phyloP scores from a whole-genome alignment of 192 early-diverging fungal genomes.

The Umbelopsis sp. region DNA sequence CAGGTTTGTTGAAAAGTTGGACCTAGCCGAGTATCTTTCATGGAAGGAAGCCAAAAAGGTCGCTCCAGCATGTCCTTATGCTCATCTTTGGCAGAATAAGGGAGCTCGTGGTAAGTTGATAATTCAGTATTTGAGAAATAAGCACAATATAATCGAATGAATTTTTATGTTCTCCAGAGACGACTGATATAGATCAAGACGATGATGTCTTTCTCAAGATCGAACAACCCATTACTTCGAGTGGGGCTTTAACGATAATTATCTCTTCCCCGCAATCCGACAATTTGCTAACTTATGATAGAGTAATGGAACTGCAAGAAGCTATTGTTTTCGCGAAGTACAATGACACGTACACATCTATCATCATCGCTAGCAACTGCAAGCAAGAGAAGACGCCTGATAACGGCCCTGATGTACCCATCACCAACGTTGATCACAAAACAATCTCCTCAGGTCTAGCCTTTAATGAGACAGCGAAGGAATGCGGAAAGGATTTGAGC shows the following conservation, averaged over 20 bases:
- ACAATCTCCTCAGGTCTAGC: constrained; percentile 44
- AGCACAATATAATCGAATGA: not conserved
- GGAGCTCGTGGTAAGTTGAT: constrained; percentile 32
- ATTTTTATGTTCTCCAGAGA: not conserved
- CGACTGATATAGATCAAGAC: not conserved
- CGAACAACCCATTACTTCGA: constrained; percentile 15
- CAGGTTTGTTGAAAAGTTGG: constrained; percentile 48
- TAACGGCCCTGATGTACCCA: constrained; percentile 36
- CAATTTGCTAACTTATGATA: constrained; percentile 39
- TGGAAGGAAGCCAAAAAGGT: constrained; percentile 47
- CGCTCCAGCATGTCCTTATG: constrained; percentile 53
- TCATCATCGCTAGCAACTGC: constrained; percentile 41
- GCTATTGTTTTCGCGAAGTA: constrained; percentile 17
- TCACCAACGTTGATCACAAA: constrained; percentile 49
- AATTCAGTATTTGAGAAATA: not conserved
- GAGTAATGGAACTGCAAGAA: constrained; percentile 40
- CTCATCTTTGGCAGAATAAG: constrained; percentile 59
- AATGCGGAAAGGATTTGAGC: not conserved
- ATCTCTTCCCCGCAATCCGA: constrained; percentile 46
- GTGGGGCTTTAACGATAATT: constrained; percentile 39
- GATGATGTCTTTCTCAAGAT: constrained; percentile 18
- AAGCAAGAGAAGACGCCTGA: constrained; percentile 21
- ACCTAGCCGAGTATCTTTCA: constrained; percentile 44
- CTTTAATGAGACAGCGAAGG: constrained; percentile 19
- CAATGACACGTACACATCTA: constrained; percentile 32